These are phyloP conservation scores for Lepiota brunneoincarnata DNA, from an alignment of 768 basidiomycete genomes.

Conservation along the genomic window DNA sequence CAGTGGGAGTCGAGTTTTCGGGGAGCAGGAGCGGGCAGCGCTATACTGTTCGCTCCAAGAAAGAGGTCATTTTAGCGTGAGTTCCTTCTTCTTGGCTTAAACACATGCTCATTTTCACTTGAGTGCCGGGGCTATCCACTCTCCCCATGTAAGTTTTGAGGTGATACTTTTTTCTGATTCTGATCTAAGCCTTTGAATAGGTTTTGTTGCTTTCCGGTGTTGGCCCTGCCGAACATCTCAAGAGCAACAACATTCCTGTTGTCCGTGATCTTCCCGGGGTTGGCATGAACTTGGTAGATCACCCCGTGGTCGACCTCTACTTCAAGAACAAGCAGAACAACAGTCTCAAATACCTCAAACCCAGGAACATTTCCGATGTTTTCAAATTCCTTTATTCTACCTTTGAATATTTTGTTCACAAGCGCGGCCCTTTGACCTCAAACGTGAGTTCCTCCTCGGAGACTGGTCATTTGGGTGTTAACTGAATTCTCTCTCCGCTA, in stretches of 20 bases:
- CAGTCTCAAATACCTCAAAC: constrained; percentile 39
- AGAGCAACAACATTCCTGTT: constrained; percentile 48
- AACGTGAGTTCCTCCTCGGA: constrained; percentile 42
- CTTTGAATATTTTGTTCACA: constrained; percentile 39
- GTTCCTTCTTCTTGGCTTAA: constrained; percentile 18
- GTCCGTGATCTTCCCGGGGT: constrained; percentile 70
- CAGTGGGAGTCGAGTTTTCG: constrained; percentile 57
- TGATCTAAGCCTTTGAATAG: constrained; percentile 22
- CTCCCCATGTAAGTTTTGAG: constrained; percentile 40
- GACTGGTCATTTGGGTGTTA: not conserved
- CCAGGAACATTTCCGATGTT: constrained; percentile 21
- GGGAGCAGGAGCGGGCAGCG: constrained; percentile 26
- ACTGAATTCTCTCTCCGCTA: constrained; percentile 13
- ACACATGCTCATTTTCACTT: not conserved
- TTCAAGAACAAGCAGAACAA: constrained; percentile 49
- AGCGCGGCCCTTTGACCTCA: constrained; percentile 47
- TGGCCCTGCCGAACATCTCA: constrained; percentile 61
- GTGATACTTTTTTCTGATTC: not conserved
- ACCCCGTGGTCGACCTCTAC: constrained; percentile 50
- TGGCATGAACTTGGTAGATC: constrained; percentile 72
- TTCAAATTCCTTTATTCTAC: constrained; percentile 30
- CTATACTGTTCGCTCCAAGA: constrained; percentile 41
- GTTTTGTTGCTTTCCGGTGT: constrained; percentile 75
- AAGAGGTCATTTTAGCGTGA: constrained; percentile 57
- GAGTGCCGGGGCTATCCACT: constrained; percentile 60